Evolutionary conservation across 2,329 filamentous ascomycete genomes (phyloP).

Genomic region (Penicillium sp.): DNA sequence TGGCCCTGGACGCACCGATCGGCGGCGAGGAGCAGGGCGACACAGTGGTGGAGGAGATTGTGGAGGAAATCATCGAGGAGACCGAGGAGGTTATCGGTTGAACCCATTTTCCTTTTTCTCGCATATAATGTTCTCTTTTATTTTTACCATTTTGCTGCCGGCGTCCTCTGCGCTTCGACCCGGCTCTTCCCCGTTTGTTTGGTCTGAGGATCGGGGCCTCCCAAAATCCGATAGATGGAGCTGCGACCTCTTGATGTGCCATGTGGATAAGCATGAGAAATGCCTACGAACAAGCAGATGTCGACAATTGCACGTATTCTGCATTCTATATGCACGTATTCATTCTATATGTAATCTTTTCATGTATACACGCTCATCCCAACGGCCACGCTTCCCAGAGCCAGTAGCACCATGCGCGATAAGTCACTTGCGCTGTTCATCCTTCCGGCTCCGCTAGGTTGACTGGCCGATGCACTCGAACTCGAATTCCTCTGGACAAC

Average conservation of each 20-base stretch:
- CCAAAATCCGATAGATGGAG: conserved; percentile 27
- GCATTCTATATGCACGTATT: too few species aligned
- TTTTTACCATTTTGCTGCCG: conserved; percentile 25
- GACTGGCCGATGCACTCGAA: conserved; percentile 3
- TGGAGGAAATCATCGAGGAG: conserved; percentile 76
- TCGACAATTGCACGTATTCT: conserved; percentile 1
- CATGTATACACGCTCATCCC: conserved; percentile 16
- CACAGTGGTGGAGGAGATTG: conserved; percentile 79
- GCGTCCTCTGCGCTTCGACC: conserved; percentile 22
- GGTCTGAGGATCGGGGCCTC: conserved; percentile 25
- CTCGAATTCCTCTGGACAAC: conserved; percentile 18
- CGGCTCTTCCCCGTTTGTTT: conserved; percentile 29
- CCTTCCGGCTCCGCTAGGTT: conserved; percentile 7
- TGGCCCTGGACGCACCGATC: conserved; percentile 46
- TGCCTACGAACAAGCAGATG: conserved; percentile 23
- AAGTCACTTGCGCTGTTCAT: conserved; percentile 3
- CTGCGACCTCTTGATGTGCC: conserved; percentile 25
- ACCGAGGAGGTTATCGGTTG: conserved; percentile 67
- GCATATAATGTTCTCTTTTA: conserved; percentile 29
- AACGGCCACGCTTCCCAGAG: conserved; percentile 10
- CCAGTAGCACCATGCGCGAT: conserved; percentile 6
- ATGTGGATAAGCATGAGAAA: conserved; percentile 30
- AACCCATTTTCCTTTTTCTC: conserved; percentile 22
- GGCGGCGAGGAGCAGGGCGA: conserved; percentile 63
- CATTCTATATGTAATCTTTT: too few species aligned